Percentiles rank a stretch among this genome's conserved stretches.
Evolutionary conservation across 2,329 filamentous ascomycete species (phyloP).

Genomic region (Sodiomyces alkalinus): DNA sequence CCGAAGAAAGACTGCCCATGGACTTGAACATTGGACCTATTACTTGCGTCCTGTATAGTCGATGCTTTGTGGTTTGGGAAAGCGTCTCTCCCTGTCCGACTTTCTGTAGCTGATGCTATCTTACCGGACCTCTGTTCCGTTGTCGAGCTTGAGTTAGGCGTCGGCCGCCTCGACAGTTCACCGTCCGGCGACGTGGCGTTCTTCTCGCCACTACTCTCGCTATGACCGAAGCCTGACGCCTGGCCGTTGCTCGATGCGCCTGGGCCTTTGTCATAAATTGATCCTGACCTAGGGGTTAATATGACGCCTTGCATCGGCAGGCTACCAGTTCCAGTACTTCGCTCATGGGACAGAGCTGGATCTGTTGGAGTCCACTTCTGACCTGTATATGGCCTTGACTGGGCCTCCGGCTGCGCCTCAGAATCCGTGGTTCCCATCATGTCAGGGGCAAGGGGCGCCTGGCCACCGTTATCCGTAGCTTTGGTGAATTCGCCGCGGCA

Average conservation of each 20-base stretch:
- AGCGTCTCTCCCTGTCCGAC: conserved; percentile 25
- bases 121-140: conserved; percentile 24
- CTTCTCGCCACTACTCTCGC: conserved; percentile 25
- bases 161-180: conserved; percentile 36
- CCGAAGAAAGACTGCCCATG: conserved; percentile 22
- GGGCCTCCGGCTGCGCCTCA: conserved; percentile 19
- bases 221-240: conserved; percentile 22
- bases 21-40: conserved; percentile 20
- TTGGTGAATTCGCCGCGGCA: conserved; percentile 30
- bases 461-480: conserved; percentile 21
- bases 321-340: conserved; percentile 3
- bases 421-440: no score
- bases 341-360: conserved; percentile 9
- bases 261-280: conserved; percentile 18
- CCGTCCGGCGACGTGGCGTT: conserved; percentile 35
- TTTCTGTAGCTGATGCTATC: conserved; percentile 10
- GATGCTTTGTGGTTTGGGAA: conserved; percentile 37
- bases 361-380: conserved; percentile 4
- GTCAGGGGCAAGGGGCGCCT: conserved; percentile 22
- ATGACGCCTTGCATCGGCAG: conserved; percentile 5
- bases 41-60: conserved; percentile 24
- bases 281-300: conserved; percentile 7
- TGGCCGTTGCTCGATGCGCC: conserved; percentile 8
- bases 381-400: conserved; percentile 7
- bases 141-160: conserved; percentile 40